phyloP scores from a whole-genome alignment of 2,329 filamentous ascomycete genomes.

The Exophiala spinifera region DNA sequence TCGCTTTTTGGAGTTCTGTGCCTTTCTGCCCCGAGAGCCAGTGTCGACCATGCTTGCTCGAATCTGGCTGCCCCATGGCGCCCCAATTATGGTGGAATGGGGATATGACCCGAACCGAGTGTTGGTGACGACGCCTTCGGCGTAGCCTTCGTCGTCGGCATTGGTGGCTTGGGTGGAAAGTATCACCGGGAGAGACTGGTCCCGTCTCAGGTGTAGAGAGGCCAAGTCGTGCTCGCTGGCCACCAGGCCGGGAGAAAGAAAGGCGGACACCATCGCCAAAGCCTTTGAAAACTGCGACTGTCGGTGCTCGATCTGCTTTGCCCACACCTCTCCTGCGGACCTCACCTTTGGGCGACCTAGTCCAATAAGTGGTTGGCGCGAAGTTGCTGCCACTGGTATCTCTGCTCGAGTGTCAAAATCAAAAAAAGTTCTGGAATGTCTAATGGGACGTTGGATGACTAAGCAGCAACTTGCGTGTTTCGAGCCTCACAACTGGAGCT shows the following conservation, averaged over 20 bases:
- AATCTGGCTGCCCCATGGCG: constrained; percentile 90
- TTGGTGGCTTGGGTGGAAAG: constrained; percentile 54
- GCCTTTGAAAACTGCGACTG: no score
- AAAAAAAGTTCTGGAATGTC: no score
- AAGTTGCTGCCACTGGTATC: no score
- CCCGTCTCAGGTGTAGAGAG: constrained; percentile 83
- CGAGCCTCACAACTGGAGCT: no score
- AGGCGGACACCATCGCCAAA: constrained; percentile 58
- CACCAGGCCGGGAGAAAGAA: constrained; percentile 66
- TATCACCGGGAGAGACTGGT: constrained; percentile 75
- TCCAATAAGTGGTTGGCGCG: no score
- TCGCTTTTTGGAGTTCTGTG: constrained; percentile 50
- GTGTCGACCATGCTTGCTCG: constrained; percentile 87
- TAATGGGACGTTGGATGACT: no score
- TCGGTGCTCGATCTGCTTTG: no score
- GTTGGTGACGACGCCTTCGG: constrained; percentile 76
- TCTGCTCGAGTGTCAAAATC: no score
- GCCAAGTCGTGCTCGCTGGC: constrained; percentile 68
- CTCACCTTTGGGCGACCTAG: no score
- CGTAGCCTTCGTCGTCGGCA: constrained; percentile 66
- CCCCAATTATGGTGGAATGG: constrained; percentile 70
- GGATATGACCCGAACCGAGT: constrained; percentile 92
- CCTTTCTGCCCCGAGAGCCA: constrained; percentile 75
- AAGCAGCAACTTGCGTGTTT: no score
- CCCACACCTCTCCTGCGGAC: no score